These are phyloP conservation scores for Heliamphora exappendiculata DNA, from an alignment of 148 eudicot genomes.

Conservation along the genomic window DNA sequence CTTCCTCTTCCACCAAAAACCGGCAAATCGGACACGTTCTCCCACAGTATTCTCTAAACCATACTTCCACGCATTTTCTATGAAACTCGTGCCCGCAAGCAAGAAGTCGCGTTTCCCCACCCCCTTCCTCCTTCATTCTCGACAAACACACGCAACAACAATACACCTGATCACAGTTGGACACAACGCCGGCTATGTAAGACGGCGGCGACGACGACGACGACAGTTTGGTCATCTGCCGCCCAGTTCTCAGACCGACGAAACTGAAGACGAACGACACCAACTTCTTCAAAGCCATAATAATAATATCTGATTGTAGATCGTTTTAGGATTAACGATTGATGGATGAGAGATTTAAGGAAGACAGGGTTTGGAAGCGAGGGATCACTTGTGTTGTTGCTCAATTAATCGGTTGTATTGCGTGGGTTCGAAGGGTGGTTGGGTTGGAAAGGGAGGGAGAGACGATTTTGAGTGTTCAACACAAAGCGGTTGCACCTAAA, in stretches of 20 bases:
- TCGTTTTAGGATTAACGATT: not conserved
- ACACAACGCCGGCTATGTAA: no score
- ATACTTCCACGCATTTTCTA: conserved; percentile 39
- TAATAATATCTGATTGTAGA: no score
- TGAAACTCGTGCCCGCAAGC: conserved; percentile 72
- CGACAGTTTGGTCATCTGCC: conserved; percentile 1
- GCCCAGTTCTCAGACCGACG: conserved; percentile 16
- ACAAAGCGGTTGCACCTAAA: conserved; percentile 39
- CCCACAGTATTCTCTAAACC: conserved; percentile 44
- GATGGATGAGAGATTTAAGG: not conserved
- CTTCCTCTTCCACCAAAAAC: conserved; percentile 45
- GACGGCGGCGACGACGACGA: no score
- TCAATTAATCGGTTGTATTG: conserved; percentile 26
- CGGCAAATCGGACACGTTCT: conserved; percentile 82
- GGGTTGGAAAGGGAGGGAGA: conserved; percentile 13
- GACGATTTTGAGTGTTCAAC: conserved; percentile 25
- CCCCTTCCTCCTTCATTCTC: conserved; percentile 31
- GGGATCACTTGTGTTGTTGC: conserved; percentile 6
- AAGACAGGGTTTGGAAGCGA: not conserved
- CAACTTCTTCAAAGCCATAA: conserved; percentile 25
- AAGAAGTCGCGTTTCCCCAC: conserved; percentile 28
- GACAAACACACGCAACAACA: conserved; percentile 73
- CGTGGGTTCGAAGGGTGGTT: conserved; percentile 37
- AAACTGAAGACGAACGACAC: conserved; percentile 28
- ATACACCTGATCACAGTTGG: conserved; percentile 20